Base-by-base conservation (phyloP, 148 eudicot genomes). In the Bassia scoparia region DNA sequence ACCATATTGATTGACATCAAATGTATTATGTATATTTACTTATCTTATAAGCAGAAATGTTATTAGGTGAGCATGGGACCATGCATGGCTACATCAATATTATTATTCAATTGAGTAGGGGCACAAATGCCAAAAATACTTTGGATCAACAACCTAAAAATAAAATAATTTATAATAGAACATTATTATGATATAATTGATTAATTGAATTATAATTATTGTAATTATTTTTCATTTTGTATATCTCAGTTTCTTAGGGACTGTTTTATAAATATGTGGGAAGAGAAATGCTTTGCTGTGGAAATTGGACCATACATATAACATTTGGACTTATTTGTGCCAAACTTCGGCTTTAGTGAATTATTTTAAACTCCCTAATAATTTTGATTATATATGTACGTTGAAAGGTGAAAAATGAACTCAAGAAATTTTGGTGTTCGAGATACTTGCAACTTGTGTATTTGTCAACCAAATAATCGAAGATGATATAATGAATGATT, bases 251-350 rank as follows among this genome's bases (percentile, higher is more conserved):
- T 62, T 46, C 31, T 69, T 35, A 46, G 75, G 76, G 76, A 61
- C 31, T 61, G 60, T 73, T 61, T 38, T 41, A 10, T 37, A 37
- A 61, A 46, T 73, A 35, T 34, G 53, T 26, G 62, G 77, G 77
- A 54, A 74, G 44, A 41, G 48, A 55, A 74, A 74, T 37, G 53
- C 38, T 54, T 66, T 66, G 71, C 71, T 53, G 43, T 74, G 77
- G 77, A 74, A 74, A 74, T 74, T 74, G 77, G 71, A 65, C 71
- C 70, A 26, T 50, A 52, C 24, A 21, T 52, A 21, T 14, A 52
- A 52, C 7, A 37, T 72, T 60, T 72, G 56, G 75, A 72, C 43
- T 56, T 30, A 52, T 26, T 27, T 59, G 38, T 58, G 43, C 52
- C 64, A 58, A 59, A 71, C 74, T 59, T 56, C 64, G 8, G 9